Percentiles rank a stretch among this genome's conserved stretches.
These are phyloP conservation scores for Euptelea pleiosperma DNA, from an alignment of 164 flowering plant species.

Conservation along the genomic window DNA sequence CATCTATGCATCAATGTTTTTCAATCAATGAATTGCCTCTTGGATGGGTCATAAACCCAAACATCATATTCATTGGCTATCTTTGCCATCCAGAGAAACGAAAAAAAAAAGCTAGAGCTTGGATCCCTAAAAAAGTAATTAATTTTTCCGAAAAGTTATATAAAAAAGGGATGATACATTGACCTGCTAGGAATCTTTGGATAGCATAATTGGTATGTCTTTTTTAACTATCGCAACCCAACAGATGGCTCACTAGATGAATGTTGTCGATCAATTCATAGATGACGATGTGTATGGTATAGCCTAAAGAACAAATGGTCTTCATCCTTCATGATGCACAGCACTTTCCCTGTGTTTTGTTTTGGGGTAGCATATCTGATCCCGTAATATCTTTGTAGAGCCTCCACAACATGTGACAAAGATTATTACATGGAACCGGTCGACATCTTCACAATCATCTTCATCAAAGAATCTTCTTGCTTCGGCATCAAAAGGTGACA, in stretches of 20 bases:
- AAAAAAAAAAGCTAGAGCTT: too few relatives aligned
- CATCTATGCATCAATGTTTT: background rate
- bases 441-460: constrained; percentile 78
- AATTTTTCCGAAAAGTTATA: too few relatives aligned
- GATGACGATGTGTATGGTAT: too few relatives aligned
- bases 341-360: too few relatives aligned
- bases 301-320: too few relatives aligned
- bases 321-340: background rate
- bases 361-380: background rate
- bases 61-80: background rate
- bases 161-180: too few relatives aligned
- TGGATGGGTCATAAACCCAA: background rate
- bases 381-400: constrained; percentile 33
- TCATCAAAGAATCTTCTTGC: constrained; percentile 78
- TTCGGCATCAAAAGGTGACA: constrained; percentile 60
- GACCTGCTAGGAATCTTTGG: too few relatives aligned
- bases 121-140: too few relatives aligned
- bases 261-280: too few relatives aligned
- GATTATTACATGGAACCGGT: constrained; percentile 75
- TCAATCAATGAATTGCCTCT: background rate
- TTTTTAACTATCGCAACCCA: too few relatives aligned
- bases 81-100: background rate
- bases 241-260: too few relatives aligned
- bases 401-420: constrained; percentile 50
- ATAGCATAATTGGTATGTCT: too few relatives aligned